These are phyloP conservation scores for Syncephalastrum racemosum DNA, from an alignment of 371 early-diverging fungal genomes.

Conservation along the genomic window DNA sequence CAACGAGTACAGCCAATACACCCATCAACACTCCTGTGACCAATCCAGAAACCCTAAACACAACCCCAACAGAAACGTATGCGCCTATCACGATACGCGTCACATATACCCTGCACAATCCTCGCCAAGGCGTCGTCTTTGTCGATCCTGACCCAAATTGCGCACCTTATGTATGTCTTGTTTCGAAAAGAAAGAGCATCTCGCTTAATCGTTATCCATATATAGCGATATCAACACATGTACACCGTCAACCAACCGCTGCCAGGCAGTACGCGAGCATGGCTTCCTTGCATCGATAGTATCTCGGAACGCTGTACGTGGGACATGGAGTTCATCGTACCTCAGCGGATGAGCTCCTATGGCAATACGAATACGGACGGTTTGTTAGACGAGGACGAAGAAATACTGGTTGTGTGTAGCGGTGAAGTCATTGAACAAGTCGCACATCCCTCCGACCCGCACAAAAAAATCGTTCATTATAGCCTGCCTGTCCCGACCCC, in stretches of 20 bases:
- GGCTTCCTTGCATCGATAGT: constrained; percentile 89
- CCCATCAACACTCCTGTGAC: too few relatives aligned
- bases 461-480: constrained; percentile 65
- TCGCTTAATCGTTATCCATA: neutral
- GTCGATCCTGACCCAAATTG: constrained; percentile 59
- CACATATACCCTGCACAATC: constrained; percentile 52
- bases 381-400: constrained; percentile 41
- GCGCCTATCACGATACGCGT: constrained; percentile 50
- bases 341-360: constrained; percentile 37
- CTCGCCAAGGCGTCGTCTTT: constrained; percentile 56
- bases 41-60: neutral
- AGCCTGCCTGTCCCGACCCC: constrained; percentile 60
- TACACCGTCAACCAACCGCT: constrained; percentile 79
- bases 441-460: constrained; percentile 55
- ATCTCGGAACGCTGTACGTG: constrained; percentile 78
- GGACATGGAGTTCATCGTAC: constrained; percentile 86
- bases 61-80: constrained; percentile 20
- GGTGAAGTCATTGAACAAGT: constrained; percentile 75
- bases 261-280: constrained; percentile 77
- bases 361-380: constrained; percentile 34
- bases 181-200: neutral
- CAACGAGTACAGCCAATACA: neutral
- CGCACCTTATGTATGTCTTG: constrained; percentile 54
- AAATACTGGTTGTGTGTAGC: constrained; percentile 71
- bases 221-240: constrained; percentile 63